Evolutionary conservation across 495 filamentous ascomycete species (phyloP), one percentile per base, ranked within the genome.

Genomic region (Penicillium bovifimosum): DNA sequence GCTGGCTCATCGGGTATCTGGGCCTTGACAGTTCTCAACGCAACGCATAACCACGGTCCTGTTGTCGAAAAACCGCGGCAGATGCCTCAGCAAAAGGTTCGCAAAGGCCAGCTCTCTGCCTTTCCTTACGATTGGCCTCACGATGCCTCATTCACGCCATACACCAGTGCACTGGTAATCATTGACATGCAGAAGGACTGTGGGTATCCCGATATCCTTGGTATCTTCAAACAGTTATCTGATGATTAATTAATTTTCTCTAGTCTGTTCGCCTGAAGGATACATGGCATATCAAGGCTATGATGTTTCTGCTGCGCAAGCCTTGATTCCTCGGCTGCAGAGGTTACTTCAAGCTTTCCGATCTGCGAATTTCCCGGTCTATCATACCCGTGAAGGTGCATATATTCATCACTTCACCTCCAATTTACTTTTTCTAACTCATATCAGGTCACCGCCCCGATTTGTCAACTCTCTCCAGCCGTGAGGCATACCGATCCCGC

Each of bases 151-250:
- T 73, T 86, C 46, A 75, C 77, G 6, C 75, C 77, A 6, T 68
- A 69, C 33, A 85, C 79, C 9, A 86, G 84, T 11, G 84, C 83
- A 5, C 68, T 87, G 43, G 76, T 87, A 2, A 77, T 87, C 29
- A 84, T 87, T 56, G 84, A 87, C 67, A 86, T 87, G 83, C 84
- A 87, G 59, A 82, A 82, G 50, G 84, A 87, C 61, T 85, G 81
- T 84, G 59, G 55, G 76, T 69, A 51, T 45, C 20, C 55, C 9
- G 13, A 17, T 3, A 35, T 28, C 27, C 20, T n/a, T 38, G 16
- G 14, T 14, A 16, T 8, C 4, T 4, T 42, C 20, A 42, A 3
- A 20, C 2, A n/a, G 27, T 18, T 40, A 41, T 17, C 5, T 14
- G 29, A 18, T 14, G 29, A 18, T 28, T 41, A 32, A 32, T 33